Evolutionary conservation across 352 stramenopile species (phyloP).

Genomic region (Phytophthora pisi): DNA sequence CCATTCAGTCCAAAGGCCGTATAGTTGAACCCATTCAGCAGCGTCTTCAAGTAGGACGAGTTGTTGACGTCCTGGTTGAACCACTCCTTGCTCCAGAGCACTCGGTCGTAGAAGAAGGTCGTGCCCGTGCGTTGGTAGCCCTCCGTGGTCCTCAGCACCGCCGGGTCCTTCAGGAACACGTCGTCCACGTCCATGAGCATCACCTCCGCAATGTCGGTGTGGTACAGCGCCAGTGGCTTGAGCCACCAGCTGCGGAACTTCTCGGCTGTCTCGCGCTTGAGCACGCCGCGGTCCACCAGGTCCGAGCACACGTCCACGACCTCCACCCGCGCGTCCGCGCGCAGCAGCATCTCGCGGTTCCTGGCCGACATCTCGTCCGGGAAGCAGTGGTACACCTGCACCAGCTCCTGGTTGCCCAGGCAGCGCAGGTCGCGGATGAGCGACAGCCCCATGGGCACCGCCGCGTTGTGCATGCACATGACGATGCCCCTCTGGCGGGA

Average conservation of each 20-base stretch:
- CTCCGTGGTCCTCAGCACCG: constrained; percentile 33
- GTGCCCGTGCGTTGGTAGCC: constrained; percentile 51
- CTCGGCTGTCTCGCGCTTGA: constrained; percentile 20
- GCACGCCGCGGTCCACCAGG: constrained; percentile 23
- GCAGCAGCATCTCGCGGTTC: constrained; percentile 26
- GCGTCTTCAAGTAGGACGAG: constrained; percentile 44
- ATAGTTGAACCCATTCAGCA: constrained; percentile 58
- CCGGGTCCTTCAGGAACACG: constrained; percentile 50
- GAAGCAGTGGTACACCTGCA: constrained; percentile 49
- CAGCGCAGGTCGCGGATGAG: constrained; percentile 38
- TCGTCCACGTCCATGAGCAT: constrained; percentile 59
- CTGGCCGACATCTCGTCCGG: constrained; percentile 34
- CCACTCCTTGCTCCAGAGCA: constrained; percentile 32
- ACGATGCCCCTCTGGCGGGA: constrained; percentile 35
- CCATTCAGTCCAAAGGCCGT: constrained; percentile 31
- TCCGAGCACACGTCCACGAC: constrained; percentile 45
- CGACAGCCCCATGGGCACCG: constrained; percentile 38
- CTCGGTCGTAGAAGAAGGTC: constrained; percentile 47
- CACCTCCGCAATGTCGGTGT: constrained; percentile 41
- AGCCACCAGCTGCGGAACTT: constrained; percentile 49
- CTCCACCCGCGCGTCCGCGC: constrained; percentile 28
- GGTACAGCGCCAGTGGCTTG: constrained; percentile 42
- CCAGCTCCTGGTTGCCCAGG: constrained; percentile 41
- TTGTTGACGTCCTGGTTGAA: constrained; percentile 37
- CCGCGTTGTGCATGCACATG: constrained; percentile 38